Evolutionary conservation across 495 filamentous ascomycete genomes (phyloP).

Genomic region (Chaetomium cochliodes): DNA sequence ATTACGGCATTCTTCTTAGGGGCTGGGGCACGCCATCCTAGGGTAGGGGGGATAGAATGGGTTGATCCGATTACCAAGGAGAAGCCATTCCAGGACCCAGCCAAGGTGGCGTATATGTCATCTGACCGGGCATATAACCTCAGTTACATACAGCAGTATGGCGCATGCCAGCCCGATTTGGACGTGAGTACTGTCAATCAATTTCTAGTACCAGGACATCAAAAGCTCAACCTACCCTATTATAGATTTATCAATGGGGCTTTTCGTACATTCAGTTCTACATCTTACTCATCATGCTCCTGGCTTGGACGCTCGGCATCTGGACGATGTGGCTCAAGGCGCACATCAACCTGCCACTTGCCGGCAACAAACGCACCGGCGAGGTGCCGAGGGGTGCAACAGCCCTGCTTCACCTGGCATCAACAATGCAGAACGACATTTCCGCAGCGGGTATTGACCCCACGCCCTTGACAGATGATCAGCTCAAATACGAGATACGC

Average conservation of each 20-base stretch:
- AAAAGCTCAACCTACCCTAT: background rate
- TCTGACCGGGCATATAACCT: background rate
- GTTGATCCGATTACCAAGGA: no score
- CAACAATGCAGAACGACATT: background rate
- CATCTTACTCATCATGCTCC: background rate
- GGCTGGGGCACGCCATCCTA: background rate
- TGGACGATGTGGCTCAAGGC: background rate
- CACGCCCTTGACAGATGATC: background rate
- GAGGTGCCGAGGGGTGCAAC: background rate
- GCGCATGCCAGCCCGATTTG: background rate
- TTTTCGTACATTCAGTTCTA: background rate
- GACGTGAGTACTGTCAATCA: background rate
- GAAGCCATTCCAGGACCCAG: background rate
- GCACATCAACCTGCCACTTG: background rate
- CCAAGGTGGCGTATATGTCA: background rate
- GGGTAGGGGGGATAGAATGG: no score
- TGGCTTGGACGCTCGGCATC: background rate
- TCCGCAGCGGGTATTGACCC: background rate
- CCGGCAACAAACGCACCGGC: background rate
- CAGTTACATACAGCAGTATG: background rate
- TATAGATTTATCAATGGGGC: background rate
- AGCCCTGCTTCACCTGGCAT: background rate
- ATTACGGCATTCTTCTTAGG: background rate
- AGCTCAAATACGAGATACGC: background rate
- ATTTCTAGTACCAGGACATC: background rate